Evolutionary conservation across 352 stramenopile species (phyloP), one percentile per base, ranked within the genome.

Genomic region (Blastocystis sp.): DNA sequence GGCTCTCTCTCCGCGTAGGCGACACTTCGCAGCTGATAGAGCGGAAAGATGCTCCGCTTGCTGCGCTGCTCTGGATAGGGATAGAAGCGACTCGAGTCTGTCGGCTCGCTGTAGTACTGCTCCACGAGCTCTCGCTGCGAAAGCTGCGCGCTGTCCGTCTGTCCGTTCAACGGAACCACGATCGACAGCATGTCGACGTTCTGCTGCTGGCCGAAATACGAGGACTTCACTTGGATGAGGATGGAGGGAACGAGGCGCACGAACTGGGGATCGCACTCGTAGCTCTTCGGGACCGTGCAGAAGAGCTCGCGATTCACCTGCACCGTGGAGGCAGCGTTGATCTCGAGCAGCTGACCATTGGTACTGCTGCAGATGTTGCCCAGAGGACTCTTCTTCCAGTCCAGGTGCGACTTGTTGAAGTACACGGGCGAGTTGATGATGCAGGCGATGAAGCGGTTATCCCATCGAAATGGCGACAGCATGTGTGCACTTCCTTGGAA

Each of bases 351-450:
- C 26, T 85, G 73, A 30, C 73, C 53, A 39, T 62, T 26, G 13
- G 73, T 85, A 43, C 50, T 85, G n/a, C 9, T 85, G 41, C 73
- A 85, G 34, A 85, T 5, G 6, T 20, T n/a, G 56, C 53, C 39
- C n/a, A 85, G 39, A 0, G n/a, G 34, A 45, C 24, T 85, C 6
- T 68, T 37, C 39, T 85, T 68, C 2, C 65, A 11, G 16, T 85
- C 73, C 7, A 68, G 73, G 9, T 24, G 73, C 34, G 47, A 37
- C 39, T 66, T 68, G 30, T 66, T 85, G 73, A 47, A 85, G 16
- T 66, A 66, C 16, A 65, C 73, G 20, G 73, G 73, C 45, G 73
- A 85, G 26, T 85, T 66, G 37, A 85, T 26, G 39, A 85, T 54
- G 50, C 30, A 85, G 20, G 73, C 73, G 20, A 53, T 85, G 50